Base-by-base conservation (phyloP, 202 grass and related monocot genomes). In the Digitaria exilis region DNA sequence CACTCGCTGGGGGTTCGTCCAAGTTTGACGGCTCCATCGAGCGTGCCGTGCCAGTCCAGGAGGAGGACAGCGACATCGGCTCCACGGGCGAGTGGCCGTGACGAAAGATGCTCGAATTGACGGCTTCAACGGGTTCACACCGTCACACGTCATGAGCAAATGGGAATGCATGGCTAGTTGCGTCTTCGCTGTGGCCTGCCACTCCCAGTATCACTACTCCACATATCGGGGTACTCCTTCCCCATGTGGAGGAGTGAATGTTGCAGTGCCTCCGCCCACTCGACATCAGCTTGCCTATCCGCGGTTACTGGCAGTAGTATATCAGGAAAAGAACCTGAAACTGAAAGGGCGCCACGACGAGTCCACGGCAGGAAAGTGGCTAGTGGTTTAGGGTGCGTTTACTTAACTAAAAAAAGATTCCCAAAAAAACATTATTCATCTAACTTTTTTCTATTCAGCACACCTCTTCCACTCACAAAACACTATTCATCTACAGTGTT, bases 1-100 rank as follows among this genome's bases (percentile, higher is more conserved):
- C 78, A 82, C 85, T 43, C 50, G 51, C 26, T 75, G 45, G 19
- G 19, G 26, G 57, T 29, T 57, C 68, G 22, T 65, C 58, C 84
- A 65, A 67, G 29, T 15, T n/a, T 76, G 46, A 73, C 59, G 77
- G 21, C 34, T 12, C 34, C 59, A 2, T 17, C 45, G 26, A 52
- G 45, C 30, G 13, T 19, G 48, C 15, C 30, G 13, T 19, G 48
- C 15, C 30, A 7, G 6, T 24, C 62, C 71, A 69, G 4, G 9
- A 4, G 43, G 9, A 32, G 18, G 63, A 76, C 12, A 3, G 46
- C 25, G 79, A 65, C 46, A n/a, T n/a, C n/a, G 29, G 76, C 58
- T 35, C 19, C 14, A 14, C 4, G 46, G 21, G 19, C 56, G 25
- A 52, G 61, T 64, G 84, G 84, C 59, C 64, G 46, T 2, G 55